Base-by-base conservation (phyloP, 2,329 filamentous ascomycete species). In the Cryphonectria japonica region DNA sequence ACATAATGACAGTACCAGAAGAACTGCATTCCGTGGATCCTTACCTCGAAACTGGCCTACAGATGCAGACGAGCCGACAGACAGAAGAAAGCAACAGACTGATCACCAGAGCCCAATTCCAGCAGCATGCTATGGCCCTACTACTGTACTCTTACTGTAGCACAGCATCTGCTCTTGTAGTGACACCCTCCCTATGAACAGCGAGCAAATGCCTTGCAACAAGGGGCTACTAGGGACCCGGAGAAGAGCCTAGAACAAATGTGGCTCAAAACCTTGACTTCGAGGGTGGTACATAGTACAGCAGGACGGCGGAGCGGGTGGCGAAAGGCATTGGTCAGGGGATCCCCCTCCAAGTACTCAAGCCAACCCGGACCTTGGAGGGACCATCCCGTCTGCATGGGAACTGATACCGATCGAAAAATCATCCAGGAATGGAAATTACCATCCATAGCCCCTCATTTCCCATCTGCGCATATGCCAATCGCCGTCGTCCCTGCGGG, bases 201-300 rank as follows among this genome's bases (percentile, higher is more conserved):
- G 39, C 62, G 41, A 54, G 32, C 54, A 59, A 19, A 8, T 59
- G 14, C 54, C 26, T 32, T 19, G 14, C 5, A 32, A 34, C 54
- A 59, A 59, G 54, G 54, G 29, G 29, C 54, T 6, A n/a, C 59
- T 19, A 22, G n/a, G 37, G 65, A 37, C 46, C 60, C 22, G 62
- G 62, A 67, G 62, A 65, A 43, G 61, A 66, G 73, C 71, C 73
- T 73, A 74, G 74, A 75, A 73, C 70, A 72, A 75, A 29, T 75
- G 74, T 75, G 74, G 74, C 74, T 75, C 73, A 73, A 73, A 72
- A 69, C 67, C 57, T 69, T 22, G 60, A 65, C 67, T 32, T 69
- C 54, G 67, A 67, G 57, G 37, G 32, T 39, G 59, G 39, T 6
- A 54, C 39, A 67, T 39, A 52, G 39, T 6, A 54, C 39, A 67